Percentiles rank a stretch among this genome's conserved stretches.
Evolutionary conservation across 2,329 filamentous ascomycete species (phyloP).

Genomic region (Ophiostoma australiae): DNA sequence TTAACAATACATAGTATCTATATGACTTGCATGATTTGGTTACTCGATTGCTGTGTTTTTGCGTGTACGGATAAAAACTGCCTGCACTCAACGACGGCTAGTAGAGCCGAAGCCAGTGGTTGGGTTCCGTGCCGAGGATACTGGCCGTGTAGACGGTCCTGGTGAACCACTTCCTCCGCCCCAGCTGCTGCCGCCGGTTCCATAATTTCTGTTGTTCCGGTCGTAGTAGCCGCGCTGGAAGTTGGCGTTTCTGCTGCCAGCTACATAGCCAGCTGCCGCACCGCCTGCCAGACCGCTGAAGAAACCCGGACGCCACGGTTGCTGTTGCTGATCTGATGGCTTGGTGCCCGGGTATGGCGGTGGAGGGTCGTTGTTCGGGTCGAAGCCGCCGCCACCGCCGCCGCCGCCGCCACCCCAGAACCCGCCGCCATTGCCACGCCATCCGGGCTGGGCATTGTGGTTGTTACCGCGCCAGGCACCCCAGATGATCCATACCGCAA

Average conservation of each 20-base stretch:
- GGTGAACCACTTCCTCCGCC: constrained; percentile 33
- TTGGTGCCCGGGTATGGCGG: constrained; percentile 50
- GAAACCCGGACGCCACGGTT: constrained; percentile 66
- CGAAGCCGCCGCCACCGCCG: constrained; percentile 36
- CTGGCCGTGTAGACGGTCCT: constrained; percentile 35
- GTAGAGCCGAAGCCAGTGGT: constrained; percentile 63
- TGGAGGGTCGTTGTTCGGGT: constrained; percentile 44
- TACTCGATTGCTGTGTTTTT: too few species aligned
- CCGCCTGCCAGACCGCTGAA: constrained; percentile 66
- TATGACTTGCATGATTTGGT: neutral
- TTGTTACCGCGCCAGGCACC: constrained; percentile 36
- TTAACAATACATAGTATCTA: neutral
- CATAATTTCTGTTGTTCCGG: constrained; percentile 28
- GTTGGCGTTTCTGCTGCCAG: constrained; percentile 46
- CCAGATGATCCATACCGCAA: constrained; percentile 59
- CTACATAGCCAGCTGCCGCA: constrained; percentile 63
- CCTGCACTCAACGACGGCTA: neutral
- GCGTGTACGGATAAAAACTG: neutral
- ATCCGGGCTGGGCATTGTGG: neutral
- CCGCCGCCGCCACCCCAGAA: constrained; percentile 41
- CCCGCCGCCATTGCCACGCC: constrained; percentile 33
- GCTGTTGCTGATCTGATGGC: constrained; percentile 30
- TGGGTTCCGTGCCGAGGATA: constrained; percentile 51
- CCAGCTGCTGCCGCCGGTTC: constrained; percentile 20
- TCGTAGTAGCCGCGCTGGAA: constrained; percentile 27